phyloP scores from a whole-genome alignment of 331 rosid genomes.

The Spiraea crenata region DNA sequence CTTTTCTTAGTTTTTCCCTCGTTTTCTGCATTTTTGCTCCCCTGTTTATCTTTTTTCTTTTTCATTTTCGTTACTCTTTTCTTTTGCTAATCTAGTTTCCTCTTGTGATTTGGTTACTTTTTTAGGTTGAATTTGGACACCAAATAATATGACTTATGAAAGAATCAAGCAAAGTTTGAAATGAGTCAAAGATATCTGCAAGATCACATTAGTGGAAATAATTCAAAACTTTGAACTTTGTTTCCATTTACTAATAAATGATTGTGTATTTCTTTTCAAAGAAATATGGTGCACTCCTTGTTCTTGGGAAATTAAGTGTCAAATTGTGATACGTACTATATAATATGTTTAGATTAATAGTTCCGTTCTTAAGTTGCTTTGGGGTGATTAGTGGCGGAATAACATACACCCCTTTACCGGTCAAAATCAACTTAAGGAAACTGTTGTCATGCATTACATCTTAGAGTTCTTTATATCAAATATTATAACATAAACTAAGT shows the following conservation, averaged over 20 bases:
- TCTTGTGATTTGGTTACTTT: neutral
- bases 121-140: neutral
- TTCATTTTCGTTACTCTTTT: neutral
- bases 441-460: neutral
- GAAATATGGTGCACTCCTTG: too few species aligned
- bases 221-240: neutral
- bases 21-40: constrained; percentile 25
- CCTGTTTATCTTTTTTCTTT: neutral
- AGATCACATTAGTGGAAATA: constrained; percentile 3
- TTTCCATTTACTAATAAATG: neutral
- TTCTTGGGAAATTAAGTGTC: too few species aligned
- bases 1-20: constrained; percentile 27
- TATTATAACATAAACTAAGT: neutral
- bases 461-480: neutral
- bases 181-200: neutral
- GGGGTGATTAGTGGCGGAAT: constrained; percentile 3
- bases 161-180: neutral
- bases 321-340: too few species aligned
- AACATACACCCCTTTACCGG: neutral
- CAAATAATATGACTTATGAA: neutral
- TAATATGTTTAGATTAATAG: too few species aligned
- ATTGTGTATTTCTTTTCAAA: too few species aligned
- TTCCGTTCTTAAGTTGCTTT: too few species aligned
- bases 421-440: constrained; percentile 8
- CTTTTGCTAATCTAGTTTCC: neutral